Percentiles rank a stretch among this genome's conserved stretches.
These are phyloP conservation scores for Penicillium freii DNA, from an alignment of 2,329 filamentous ascomycete species.

Conservation along the genomic window DNA sequence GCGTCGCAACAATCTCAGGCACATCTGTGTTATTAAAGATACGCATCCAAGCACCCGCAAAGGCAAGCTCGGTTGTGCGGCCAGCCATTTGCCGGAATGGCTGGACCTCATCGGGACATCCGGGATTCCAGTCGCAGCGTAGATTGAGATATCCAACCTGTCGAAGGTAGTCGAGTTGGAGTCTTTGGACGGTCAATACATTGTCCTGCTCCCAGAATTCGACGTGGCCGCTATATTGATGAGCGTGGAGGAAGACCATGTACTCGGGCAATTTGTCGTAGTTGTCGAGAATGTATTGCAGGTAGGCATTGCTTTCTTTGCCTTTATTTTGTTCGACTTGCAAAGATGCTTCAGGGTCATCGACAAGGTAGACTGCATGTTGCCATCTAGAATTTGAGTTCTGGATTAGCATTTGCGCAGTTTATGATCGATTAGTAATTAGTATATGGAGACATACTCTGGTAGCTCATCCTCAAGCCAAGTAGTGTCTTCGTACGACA, in stretches of 20 bases:
- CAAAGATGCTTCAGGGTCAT: slow-evolving; percentile 29
- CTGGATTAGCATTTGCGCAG: background rate
- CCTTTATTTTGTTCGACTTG: slow-evolving; percentile 40
- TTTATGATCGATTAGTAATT: background rate
- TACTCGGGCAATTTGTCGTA: slow-evolving; percentile 51
- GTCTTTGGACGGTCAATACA: slow-evolving; percentile 47
- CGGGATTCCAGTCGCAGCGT: slow-evolving; percentile 47
- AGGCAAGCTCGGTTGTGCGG: slow-evolving; percentile 25
- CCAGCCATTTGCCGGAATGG: slow-evolving; percentile 26
- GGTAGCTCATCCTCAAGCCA: slow-evolving; percentile 47
- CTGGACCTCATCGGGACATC: slow-evolving; percentile 36
- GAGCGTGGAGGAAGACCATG: slow-evolving; percentile 56
- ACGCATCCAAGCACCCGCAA: slow-evolving; percentile 29
- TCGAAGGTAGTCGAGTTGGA: slow-evolving; percentile 51
- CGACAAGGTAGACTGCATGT: slow-evolving; percentile 43
- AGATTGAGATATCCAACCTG: slow-evolving; percentile 58
- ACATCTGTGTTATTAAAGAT: slow-evolving; percentile 39
- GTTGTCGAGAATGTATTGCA: slow-evolving; percentile 48
- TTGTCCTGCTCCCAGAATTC: slow-evolving; percentile 55
- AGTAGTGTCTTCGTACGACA: slow-evolving; percentile 41
- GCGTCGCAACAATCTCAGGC: slow-evolving; percentile 52
- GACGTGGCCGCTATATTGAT: slow-evolving; percentile 52
- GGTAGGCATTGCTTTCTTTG: slow-evolving; percentile 45
- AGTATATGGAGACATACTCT: slow-evolving; percentile 33
- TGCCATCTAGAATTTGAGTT: slow-evolving; percentile 38